These are phyloP conservation scores for Aspergillus sp. DNA, from an alignment of 2,329 filamentous ascomycete species.

Conservation along the genomic window DNA sequence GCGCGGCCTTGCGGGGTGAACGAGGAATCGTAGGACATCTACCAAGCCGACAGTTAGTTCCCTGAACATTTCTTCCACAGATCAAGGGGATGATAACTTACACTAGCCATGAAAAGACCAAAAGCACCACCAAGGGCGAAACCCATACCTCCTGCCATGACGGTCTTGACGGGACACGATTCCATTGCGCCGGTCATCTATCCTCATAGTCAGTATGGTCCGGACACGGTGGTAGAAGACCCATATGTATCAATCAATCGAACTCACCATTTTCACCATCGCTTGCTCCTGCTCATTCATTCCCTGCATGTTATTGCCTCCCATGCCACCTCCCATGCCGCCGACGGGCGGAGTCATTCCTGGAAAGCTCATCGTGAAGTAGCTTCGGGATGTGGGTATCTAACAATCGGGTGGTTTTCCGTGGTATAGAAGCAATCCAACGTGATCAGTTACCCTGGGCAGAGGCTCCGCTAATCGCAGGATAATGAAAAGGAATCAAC, in stretches of 20 bases:
- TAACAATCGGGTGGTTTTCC: no score
- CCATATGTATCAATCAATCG: neutral
- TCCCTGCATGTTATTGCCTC: slow-evolving; percentile 23
- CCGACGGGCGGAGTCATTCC: slow-evolving; percentile 28
- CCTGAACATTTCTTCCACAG: neutral
- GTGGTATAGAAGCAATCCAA: no score
- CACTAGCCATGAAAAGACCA: slow-evolving; percentile 95
- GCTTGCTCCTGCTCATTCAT: slow-evolving; percentile 44
- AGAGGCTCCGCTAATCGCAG: no score
- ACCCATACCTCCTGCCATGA: slow-evolving; percentile 86
- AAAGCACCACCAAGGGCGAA: slow-evolving; percentile 92
- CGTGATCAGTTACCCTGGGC: no score
- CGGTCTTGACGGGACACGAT: slow-evolving; percentile 83
- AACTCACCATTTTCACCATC: slow-evolving; percentile 43
- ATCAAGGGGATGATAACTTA: slow-evolving; percentile 44
- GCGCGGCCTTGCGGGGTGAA: slow-evolving; percentile 57
- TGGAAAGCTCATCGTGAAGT: slow-evolving; percentile 30
- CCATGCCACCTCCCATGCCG: slow-evolving; percentile 19
- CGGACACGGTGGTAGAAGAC: neutral
- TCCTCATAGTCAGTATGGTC: neutral
- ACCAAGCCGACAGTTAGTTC: neutral
- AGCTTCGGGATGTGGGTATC: neutral
- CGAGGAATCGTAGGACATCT: slow-evolving; percentile 99
- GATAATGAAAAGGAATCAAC: no score
- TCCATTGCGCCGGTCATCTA: slow-evolving; percentile 85